Evolutionary conservation across 768 basidiomycete genomes (phyloP), one percentile per base, ranked within the genome.

Genomic region (Rhizopogon vulgaris): DNA sequence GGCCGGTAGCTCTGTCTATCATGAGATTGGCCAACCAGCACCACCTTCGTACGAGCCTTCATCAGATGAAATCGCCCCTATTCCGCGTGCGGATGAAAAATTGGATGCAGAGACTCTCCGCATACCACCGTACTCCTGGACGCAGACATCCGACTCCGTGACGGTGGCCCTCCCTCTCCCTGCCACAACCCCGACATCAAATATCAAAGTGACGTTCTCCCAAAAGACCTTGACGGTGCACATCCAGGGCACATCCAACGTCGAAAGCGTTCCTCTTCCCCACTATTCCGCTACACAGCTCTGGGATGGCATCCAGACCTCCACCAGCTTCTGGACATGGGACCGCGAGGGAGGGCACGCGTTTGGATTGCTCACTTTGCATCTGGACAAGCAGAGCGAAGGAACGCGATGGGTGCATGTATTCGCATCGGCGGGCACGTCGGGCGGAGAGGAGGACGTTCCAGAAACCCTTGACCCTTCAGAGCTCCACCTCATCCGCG

Each of bases 291-390:
- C 76, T 28, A 80, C 82, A 60, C 69, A 73, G 24, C 73, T 92
- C 2, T 99, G 94, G 95, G 92, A 83, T 56, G 70, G 71, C 9
- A 86, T 99, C 56, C 80, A 82, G 48, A 71, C 87, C 1, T 78
- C 84, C 3, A 78, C 85, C n/a, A 89, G 90, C 61, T 83, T 90
- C 60, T 99, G 93, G 94, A 94, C 91, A 4, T 95, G 87, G 80
- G 93, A 96, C 59, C 77, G 83, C 15, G 83, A 85, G 55, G 89
- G 82, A 4, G 82, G 83, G 46, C 76, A 76, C 52, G 62, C 79
- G 11, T 84, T 79, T 58, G 88, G 88, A 2, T 55, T 90, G 30
- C 76, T 98, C 58, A 83, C 88, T 0, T 68, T 97, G 17, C 87
- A 96, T 62, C 73, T 98, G 50, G 88, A 93, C 66, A 98, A 98